Evolutionary conservation across 2,329 filamentous ascomycete genomes (phyloP), one percentile per base, ranked within the genome.

Genomic region (Aquanectria penicillioides): DNA sequence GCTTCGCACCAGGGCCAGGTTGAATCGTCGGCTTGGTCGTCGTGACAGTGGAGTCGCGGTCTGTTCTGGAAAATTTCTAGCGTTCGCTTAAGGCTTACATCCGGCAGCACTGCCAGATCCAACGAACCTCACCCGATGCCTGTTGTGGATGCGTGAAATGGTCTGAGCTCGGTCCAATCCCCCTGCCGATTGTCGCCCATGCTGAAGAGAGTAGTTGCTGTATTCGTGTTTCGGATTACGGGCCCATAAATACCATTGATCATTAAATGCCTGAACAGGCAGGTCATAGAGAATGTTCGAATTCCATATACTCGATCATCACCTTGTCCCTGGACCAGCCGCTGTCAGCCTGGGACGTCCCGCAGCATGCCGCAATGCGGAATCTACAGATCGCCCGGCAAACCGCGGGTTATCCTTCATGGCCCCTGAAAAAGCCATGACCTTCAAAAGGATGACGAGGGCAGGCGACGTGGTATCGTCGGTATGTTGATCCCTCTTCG

Each of bases 31-130:
- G 49, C 28, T n/a, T 23, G 25, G 52, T 48, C 33, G 54, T 33
- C 15, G 18, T 38, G 10, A 25, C 6, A 26, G 43, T 46, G 48
- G 54, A 40, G 20, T 20, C 28, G 26, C 22, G 4, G 15, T 37
- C 47, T 6, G 26, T 70, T 70, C 68, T 70, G 52, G 68, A 70
- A 70, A 61, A 55, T 68, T 70, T 70, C 68, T 70, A 70, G 68
- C 64, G 64, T 47, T 44, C 44, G 57, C 55, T 59, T 62, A 31
- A 52, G 51, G 43, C 53, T 44, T 51, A 26, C 38, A 36, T 10
- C 18, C 40, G 57, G 46, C 43, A 62, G 22, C 37, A 46, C 54
- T 54, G 41, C 54, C 29, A 59, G 55, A 64, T 69, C 58, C 58
- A 59, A 58, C 40, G 50, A 63, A 65, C 63, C 61, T 68, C 65